A percentile compares a stretch with the other conserved stretches of the same genome.
phyloP scores from a whole-genome alignment of 768 basidiomycete species.

The Russula abietina region DNA sequence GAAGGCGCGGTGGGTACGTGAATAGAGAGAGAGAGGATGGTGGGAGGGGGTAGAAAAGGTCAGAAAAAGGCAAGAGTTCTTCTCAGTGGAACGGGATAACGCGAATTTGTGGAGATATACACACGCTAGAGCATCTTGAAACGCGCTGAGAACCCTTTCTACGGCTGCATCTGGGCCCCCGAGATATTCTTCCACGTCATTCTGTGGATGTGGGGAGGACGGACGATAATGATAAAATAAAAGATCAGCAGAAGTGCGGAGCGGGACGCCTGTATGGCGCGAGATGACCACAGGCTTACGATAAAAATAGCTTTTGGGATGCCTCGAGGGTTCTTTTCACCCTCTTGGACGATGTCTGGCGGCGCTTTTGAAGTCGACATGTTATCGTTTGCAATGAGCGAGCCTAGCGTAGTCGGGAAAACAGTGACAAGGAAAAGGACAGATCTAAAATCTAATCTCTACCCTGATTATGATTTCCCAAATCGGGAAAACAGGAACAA shows the following conservation, averaged over 20 bases:
- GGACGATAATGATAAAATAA: neutral
- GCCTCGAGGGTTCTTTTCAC: slow-evolving; percentile 75
- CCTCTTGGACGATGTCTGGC: slow-evolving; percentile 28
- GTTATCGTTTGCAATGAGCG: neutral
- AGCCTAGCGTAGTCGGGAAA: neutral
- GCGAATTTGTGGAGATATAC: slow-evolving; percentile 30
- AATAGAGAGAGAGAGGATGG: neutral
- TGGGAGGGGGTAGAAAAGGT: too few relatives aligned
- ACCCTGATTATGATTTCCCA: neutral
- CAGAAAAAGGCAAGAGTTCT: neutral
- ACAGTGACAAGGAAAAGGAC: neutral
- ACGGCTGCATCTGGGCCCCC: slow-evolving; percentile 72
- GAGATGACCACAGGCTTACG: slow-evolving; percentile 40
- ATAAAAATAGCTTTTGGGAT: slow-evolving; percentile 96
- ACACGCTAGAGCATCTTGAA: slow-evolving; percentile 93
- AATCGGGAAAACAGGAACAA: neutral
- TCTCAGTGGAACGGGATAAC: too few relatives aligned
- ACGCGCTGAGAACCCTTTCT: slow-evolving; percentile 68
- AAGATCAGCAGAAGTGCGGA: neutral
- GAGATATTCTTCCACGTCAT: slow-evolving; percentile 82
- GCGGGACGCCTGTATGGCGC: slow-evolving; percentile 1
- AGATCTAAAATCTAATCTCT: slow-evolving; percentile 15
- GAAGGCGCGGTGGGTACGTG: neutral
- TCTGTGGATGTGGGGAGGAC: slow-evolving; percentile 39
- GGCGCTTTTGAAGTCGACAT: slow-evolving; percentile 24